phyloP scores from a whole-genome alignment of 176 grass and related monocot species.

The Cymbopogon citratus region DNA sequence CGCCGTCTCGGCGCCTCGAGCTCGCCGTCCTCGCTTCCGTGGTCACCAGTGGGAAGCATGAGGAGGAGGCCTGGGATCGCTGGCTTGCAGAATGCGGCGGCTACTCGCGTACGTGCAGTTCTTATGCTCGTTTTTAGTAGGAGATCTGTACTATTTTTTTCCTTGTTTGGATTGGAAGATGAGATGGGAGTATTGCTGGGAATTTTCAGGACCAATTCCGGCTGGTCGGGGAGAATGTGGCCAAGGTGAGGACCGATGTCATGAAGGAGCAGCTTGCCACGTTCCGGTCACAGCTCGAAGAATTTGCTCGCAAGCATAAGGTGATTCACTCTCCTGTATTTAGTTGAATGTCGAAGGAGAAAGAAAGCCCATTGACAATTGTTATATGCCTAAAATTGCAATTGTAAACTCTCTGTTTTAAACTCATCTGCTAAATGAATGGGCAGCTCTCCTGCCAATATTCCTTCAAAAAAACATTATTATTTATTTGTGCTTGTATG shows the following conservation, averaged over 20 bases:
- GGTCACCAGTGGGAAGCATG: not conserved
- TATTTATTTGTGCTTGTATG: not conserved
- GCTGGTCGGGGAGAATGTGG: conserved; percentile 82
- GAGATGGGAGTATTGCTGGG: not conserved
- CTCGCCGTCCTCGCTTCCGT: not conserved
- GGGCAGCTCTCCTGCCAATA: not conserved
- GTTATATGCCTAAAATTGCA: not conserved
- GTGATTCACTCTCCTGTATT: conserved; percentile 23
- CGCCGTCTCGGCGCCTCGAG: not conserved
- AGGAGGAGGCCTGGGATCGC: conserved; percentile 44
- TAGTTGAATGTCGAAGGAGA: not conserved
- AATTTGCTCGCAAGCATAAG: conserved; percentile 95
- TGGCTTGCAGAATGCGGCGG: conserved; percentile 46
- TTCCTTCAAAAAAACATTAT: not conserved
- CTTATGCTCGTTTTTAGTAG: not conserved
- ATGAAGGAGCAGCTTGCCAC: conserved; percentile 91
- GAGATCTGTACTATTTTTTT: not conserved
- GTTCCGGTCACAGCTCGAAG: conserved; percentile 78
- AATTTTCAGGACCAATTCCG: conserved; percentile 75
- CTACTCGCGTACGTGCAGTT: conserved; percentile 42
- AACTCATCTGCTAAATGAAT: not conserved
- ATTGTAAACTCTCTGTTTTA: not conserved
- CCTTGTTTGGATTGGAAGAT: not conserved
- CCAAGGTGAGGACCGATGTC: conserved; percentile 87
- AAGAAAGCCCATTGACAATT: not conserved